Evolutionary conservation across 169 alveolate species (phyloP), one percentile per base, ranked within the genome.

Genomic region (Eimeria praecox): DNA sequence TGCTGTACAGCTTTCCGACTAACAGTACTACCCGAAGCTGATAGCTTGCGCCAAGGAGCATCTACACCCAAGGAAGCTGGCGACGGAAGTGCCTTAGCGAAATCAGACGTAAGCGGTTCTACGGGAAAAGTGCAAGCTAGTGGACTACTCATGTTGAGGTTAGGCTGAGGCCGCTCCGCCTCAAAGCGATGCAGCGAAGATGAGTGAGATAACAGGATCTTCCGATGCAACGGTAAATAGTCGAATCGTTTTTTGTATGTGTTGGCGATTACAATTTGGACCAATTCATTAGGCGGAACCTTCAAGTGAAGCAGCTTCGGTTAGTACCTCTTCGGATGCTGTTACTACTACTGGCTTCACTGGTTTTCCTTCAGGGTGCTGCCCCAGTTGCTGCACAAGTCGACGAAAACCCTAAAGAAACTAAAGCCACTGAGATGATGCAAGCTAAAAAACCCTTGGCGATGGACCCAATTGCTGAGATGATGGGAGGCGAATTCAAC

Each of bases 401-500:
- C 42, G 82, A 46, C 30, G 94, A 87, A 62, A 87, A 62, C 59
- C 66, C 94, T 20, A 59, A 62, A 20, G 71, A 87, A n/a, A 42
- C 82, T 2, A 62, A 24, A 69, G 62, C 94, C 12, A 16, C 94
- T 49, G 82, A 59, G 44, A 87, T 56, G 94, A n/a, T 64, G 52
- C 83, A 87, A 24, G 35, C 83, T 66, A 87, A 64, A 42, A 87
- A 64, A 49, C 62, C 62, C 82, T 49, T 56, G 83, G 78, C 73
- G n/a, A 87, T 52, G 82, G 94, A 87, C 83, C 83, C 82, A 12
- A 62, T 87, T 38, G 82, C 78, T 87, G 94, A 87, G 66, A 87
- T 87, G 82, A 87, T 87, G 94, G 94, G 94, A 35, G 94, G 94
- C 38, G 94, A 62, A 62, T 87, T 87, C 94, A 87, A 87, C 83